These are phyloP conservation scores for Torulaspora maleeae DNA, from an alignment of 805 yeast genomes.

Conservation along the genomic window DNA sequence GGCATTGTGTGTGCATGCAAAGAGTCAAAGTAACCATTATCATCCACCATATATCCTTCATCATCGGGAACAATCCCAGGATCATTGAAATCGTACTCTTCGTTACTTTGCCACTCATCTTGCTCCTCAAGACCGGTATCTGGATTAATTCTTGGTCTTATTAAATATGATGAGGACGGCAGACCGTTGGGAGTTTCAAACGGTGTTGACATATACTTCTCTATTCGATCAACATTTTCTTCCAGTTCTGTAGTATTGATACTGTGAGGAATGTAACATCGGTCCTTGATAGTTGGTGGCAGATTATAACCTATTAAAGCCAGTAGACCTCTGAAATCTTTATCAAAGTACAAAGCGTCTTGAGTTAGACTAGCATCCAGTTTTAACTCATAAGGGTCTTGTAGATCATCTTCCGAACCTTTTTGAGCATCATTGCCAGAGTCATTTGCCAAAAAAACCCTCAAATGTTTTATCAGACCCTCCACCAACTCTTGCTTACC, in stretches of 20 bases:
- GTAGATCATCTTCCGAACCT: background rate
- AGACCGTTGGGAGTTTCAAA: conserved; percentile 30
- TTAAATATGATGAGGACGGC: conserved; percentile 28
- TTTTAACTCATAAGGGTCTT: conserved; percentile 5
- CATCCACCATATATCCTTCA: conserved; percentile 14
- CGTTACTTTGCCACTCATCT: conserved; percentile 25
- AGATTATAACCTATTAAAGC: conserved; percentile 22
- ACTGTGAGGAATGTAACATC: conserved; percentile 21
- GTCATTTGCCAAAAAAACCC: conserved; percentile 8
- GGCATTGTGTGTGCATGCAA: conserved; percentile 13
- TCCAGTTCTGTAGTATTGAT: conserved; percentile 14
- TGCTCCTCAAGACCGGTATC: conserved; percentile 11
- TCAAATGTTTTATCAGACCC: conserved; percentile 20
- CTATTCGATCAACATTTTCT: conserved; percentile 12
- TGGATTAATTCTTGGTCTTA: conserved; percentile 13
- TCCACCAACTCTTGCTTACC: conserved; percentile 25
- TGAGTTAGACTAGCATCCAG: conserved; percentile 2
- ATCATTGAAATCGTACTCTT: conserved; percentile 22
- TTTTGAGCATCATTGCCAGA: no score
- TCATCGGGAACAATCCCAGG: conserved; percentile 20
- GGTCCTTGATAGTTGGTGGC: conserved; percentile 18
- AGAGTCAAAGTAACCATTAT: conserved; percentile 29
- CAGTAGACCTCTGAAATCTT: conserved; percentile 30
- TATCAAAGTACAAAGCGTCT: conserved; percentile 21
- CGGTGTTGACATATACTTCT: conserved; percentile 24